Evolutionary conservation across 306 rosid genomes (phyloP).

Genomic region (Lablab purpureus): DNA sequence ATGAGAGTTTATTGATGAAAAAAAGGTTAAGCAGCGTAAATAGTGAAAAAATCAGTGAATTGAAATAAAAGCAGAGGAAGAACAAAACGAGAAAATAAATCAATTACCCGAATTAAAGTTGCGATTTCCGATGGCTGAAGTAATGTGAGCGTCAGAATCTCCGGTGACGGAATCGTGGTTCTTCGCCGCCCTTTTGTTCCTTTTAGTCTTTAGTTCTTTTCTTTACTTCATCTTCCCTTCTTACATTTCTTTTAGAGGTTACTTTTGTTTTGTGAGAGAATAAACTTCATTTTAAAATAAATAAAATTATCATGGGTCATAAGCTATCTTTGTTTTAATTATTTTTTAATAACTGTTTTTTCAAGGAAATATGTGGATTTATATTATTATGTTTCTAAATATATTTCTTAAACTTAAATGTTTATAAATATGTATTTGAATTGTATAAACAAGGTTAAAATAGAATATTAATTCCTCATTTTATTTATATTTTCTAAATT

Average conservation of each 20-base stretch:
- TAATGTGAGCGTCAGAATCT: neutral
- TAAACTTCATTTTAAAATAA: too few relatives aligned
- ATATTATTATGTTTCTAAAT: too few relatives aligned
- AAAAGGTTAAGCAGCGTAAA: neutral
- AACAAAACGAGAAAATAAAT: neutral
- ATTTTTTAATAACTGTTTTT: too few relatives aligned
- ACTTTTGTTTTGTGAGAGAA: neutral
- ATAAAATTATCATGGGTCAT: too few relatives aligned
- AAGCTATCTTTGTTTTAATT: too few relatives aligned
- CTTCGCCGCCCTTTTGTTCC: neutral
- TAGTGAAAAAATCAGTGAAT: neutral
- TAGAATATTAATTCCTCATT: too few relatives aligned
- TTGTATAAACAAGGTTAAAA: too few relatives aligned
- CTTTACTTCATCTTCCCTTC: conserved; percentile 13
- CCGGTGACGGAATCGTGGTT: neutral
- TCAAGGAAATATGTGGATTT: too few relatives aligned
- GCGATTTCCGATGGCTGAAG: neutral
- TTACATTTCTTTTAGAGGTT: neutral
- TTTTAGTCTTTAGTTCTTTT: neutral
- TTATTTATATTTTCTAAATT: too few relatives aligned
- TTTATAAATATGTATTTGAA: too few relatives aligned
- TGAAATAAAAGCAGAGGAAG: neutral
- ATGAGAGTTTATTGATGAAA: neutral
- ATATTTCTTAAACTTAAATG: too few relatives aligned
- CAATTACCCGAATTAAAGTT: conserved; percentile 11